These are phyloP conservation scores for Trichomonas tenax DNA, from an alignment of 208 protist species.

Conservation along the genomic window DNA sequence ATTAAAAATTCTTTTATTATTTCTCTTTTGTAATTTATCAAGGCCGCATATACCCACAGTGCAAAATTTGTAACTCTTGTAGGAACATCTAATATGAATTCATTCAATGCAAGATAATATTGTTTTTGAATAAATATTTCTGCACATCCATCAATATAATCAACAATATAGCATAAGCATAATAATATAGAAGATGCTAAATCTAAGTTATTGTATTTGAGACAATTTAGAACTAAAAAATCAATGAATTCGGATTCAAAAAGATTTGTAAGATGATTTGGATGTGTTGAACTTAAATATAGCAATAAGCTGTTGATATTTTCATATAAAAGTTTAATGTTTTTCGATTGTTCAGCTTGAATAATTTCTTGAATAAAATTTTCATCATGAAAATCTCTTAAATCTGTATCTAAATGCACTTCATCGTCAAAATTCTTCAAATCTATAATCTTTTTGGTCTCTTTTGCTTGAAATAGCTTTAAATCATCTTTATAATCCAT, in stretches of 20 bases:
- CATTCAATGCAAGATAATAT: background rate
- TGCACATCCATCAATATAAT: background rate
- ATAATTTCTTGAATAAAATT: too few relatives aligned
- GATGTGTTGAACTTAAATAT: too few relatives aligned
- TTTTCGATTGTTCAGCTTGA: too few relatives aligned
- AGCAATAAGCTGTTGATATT: too few relatives aligned
- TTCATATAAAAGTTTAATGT: too few relatives aligned
- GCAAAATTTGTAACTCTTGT: background rate
- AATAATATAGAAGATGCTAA: background rate
- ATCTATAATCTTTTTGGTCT: too few relatives aligned
- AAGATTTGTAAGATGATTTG: background rate
- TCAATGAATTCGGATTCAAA: background rate
- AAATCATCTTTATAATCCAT: too few relatives aligned
- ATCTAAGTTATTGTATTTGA: background rate
- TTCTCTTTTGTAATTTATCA: background rate
- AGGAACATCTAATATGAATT: background rate
- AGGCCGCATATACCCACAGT: background rate
- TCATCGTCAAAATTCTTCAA: too few relatives aligned
- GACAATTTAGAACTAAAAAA: background rate
- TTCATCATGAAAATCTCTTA: too few relatives aligned
- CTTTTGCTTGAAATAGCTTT: too few relatives aligned
- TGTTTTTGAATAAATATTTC: background rate
- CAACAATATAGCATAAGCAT: background rate
- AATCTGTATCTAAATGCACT: too few relatives aligned
- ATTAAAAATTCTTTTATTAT: background rate